Percentiles rank a stretch among this genome's conserved stretches.
phyloP scores from a whole-genome alignment of 352 stramenopile species.

The Phytophthora hybrid region DNA sequence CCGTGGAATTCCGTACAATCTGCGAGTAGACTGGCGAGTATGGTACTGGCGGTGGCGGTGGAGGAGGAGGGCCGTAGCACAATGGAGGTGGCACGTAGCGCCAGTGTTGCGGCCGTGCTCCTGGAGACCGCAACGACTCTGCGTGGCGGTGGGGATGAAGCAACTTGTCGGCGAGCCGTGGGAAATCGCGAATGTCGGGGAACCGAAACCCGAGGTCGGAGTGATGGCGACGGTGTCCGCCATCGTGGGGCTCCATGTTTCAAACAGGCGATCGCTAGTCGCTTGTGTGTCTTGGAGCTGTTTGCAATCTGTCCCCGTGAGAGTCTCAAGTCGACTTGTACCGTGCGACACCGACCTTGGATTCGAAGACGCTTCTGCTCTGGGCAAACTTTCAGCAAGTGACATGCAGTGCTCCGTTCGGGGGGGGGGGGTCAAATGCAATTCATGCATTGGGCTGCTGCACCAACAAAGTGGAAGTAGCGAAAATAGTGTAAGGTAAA shows the following conservation, averaged over 20 bases:
- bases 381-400: slow-evolving; percentile 5
- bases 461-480: too few relatives aligned
- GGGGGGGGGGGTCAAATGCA: too few relatives aligned
- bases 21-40: slow-evolving; percentile 7
- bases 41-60: slow-evolving; percentile 1
- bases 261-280: background rate
- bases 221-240: background rate
- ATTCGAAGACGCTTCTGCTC: background rate
- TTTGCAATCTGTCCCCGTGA: background rate
- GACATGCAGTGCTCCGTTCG: background rate
- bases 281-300: background rate
- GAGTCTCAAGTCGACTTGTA: background rate
- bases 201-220: slow-evolving; percentile 11
- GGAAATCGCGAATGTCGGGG: slow-evolving; percentile 3
- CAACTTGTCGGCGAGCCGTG: slow-evolving; percentile 4
- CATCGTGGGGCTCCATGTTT: background rate
- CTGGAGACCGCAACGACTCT: background rate
- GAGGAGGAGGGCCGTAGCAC: slow-evolving; percentile 8
- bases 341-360: background rate
- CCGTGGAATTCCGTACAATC: background rate
- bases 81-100: slow-evolving; percentile 5
- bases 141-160: slow-evolving; percentile 1
- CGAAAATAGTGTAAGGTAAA: background rate
- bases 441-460: too few relatives aligned
- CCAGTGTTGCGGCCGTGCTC: slow-evolving; percentile 1